Base-by-base conservation (phyloP, 805 yeast genomes). In the Pichia scutulata region DNA sequence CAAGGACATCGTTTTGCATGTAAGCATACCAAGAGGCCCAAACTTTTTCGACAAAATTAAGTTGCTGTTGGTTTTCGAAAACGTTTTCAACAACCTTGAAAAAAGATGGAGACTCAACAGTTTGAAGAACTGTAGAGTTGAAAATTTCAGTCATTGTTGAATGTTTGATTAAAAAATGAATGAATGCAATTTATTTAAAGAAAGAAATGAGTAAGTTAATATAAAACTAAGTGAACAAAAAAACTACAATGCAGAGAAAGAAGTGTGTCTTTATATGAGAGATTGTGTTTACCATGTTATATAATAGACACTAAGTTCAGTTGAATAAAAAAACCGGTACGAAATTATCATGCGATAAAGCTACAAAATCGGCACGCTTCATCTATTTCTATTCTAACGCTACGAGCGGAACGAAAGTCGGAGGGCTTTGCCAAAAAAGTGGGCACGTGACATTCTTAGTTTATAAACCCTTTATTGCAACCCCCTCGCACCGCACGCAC, bases 1-100 rank as follows among this genome's bases (percentile, higher is more conserved):
- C 84, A 46, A 78, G 70, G 18, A 73, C 65, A 54, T 78, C 84
- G 57, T 77, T 77, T 52, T 70, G 71, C 64, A 78, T 74, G 61
- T 75, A 77, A 12, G 69, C 66, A 62, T 78, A 78, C 74, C 78
- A 78, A 7, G 81, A 63, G 12, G 77, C 80, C 84, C 84, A 78
- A 28, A 71, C 40, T 53, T 72, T 72, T 58, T 78, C 83, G 18
- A 71, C 41, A 13, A 64, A 13, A 48, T 67, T 74, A 43, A 76
- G 64, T 18, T 76, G 74, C 3, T 71, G 68, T 58, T 75, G 76
- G 22, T 66, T 58, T 24, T 59, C 62, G 37, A 60, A 60, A 16
- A 76, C 67, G 50, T 70, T 70, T 39, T 60, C 56, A 33, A 68
- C 58, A 13, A 75, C 70, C 40, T 64, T 65, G 4, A 57, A 42